Base-by-base conservation (phyloP, 116 monocot species). In the Iris pallida region DNA sequence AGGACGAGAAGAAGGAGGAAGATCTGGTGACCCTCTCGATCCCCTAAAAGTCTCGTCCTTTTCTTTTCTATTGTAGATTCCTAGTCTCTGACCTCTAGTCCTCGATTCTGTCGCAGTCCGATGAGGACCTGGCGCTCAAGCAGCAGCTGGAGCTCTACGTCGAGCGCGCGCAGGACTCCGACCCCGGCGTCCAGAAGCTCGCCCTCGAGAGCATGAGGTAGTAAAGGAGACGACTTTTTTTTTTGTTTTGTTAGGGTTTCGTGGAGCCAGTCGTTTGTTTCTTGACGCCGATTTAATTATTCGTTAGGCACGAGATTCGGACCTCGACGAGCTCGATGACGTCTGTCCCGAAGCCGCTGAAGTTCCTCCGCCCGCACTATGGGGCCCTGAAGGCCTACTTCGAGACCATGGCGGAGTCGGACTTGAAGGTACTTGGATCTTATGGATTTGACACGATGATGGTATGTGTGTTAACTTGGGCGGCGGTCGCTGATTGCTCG, bases 121-220 rank as follows among this genome's bases (percentile, higher is more conserved):
- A 92, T 16, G 97, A 97, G 80, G 97, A 97, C 69, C 75, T 85
- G 72, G 97, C 90, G 10, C 68, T 97, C 61, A 97, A 92, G 90
- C 83, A 87, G 80, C 81, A 90, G 65, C 70, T 97, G 53, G 92
- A 97, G 78, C 80, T 92, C 42, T 92, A 90, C 18, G 92, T 97
- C 5, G 92, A 92, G 71, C 74, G 92, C 13, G 85, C 81, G 8
- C 90, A 97, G 83, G 90, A 92, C 57, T 11, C 87, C 2, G 87
- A 97, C 67, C 83, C 89, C 16, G 97, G 90, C 9, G 81, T 97
- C n/a, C 97, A 97, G 85, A 97, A 87, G 69, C 77, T 92, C 7
- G 97, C 97, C 8, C 80, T 97, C 0, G 97, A 97, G 65, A 97
- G 92, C 76, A 92, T 97, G 97, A 87, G 97, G 97, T 96, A 53